Percentiles rank a stretch among this genome's conserved stretches.
These are phyloP conservation scores for Tetrahymena borealis DNA, from an alignment of 73 alveolate genomes.

Conservation along the genomic window DNA sequence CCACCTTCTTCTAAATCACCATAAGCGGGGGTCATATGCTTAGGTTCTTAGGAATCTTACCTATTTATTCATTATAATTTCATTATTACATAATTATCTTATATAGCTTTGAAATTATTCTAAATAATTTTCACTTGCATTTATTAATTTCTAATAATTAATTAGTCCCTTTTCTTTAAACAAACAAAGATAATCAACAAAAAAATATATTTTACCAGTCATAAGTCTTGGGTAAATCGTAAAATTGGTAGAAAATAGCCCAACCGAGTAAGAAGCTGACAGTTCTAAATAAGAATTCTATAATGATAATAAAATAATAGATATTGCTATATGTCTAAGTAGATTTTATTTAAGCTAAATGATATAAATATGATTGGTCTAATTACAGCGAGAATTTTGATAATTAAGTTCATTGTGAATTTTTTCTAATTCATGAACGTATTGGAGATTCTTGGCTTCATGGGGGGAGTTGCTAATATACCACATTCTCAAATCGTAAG, in stretches of 20 bases:
- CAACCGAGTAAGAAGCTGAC: background rate
- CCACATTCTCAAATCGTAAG: conserved; percentile 3
- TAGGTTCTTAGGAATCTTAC: background rate
- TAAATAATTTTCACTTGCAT: background rate
- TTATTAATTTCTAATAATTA: background rate
- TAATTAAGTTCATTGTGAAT: background rate
- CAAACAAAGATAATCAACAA: background rate
- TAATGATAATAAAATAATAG: background rate
- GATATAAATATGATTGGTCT: background rate
- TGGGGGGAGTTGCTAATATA: background rate
- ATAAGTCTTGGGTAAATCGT: background rate
- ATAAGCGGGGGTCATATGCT: background rate
- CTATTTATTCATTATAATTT: background rate
- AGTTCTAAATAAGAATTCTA: background rate
- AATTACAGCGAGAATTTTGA: background rate
- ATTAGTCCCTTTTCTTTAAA: background rate
- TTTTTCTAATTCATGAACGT: background rate
- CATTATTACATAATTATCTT: background rate
- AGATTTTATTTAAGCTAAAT: background rate
- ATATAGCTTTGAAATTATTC: background rate
- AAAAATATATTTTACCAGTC: background rate
- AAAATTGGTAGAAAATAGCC: background rate
- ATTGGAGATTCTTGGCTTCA: background rate
- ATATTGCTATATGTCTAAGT: background rate
- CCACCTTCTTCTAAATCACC: conserved; percentile 4